Base-by-base conservation (phyloP, 2,329 filamentous ascomycete genomes). In the Claviceps sp. region DNA sequence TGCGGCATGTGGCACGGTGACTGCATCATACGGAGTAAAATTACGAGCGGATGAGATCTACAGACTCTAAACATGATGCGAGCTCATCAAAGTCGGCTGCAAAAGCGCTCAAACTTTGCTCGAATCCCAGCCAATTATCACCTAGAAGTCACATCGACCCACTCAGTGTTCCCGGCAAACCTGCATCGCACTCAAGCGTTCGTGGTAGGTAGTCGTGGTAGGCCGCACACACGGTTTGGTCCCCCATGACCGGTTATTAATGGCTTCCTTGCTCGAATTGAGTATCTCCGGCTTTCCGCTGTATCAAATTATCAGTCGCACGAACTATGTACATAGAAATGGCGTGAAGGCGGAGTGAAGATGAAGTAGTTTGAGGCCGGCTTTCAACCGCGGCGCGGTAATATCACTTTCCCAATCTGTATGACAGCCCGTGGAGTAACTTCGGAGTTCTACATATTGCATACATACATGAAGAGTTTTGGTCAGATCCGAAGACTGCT, bases 211-310 rank as follows among this genome's bases (percentile, higher is more conserved):
- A 7, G 24, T 26, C 42, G 40, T 11, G n/a, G 16, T 7, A n/a
- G 38, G 5, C 9, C 13, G 5, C 41, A 2, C 8, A 24, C 41
- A 37, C 13, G 46, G 34, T 18, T 7, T 38, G 26, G 14, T 16
- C n/a, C 38, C 18, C 26, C 14, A 37, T 40, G 42, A 40, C 50
- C 20, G 22, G 22, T 41, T 43, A 34, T 5, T 38, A 22, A 38
- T 38, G 30, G 14, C 43, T 45, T 43, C 4, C 18, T 43, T 45
- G 43, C 43, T 8, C 3, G 22, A 18, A 26, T 24, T 18, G 11
- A 34, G 9, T 46, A 48, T 47, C 34, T 49, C 49, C 52, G 52
- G 16, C n/a, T 54, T 40, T 54, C 46, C 13, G 52, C 34, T 26
- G 18, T 38, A 20, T 48, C 30, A 14, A 26, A 44, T n/a, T 22